Evolutionary conservation across 2,329 filamentous ascomycete species (phyloP).

Genomic region (Colletotrichum trifolii): DNA sequence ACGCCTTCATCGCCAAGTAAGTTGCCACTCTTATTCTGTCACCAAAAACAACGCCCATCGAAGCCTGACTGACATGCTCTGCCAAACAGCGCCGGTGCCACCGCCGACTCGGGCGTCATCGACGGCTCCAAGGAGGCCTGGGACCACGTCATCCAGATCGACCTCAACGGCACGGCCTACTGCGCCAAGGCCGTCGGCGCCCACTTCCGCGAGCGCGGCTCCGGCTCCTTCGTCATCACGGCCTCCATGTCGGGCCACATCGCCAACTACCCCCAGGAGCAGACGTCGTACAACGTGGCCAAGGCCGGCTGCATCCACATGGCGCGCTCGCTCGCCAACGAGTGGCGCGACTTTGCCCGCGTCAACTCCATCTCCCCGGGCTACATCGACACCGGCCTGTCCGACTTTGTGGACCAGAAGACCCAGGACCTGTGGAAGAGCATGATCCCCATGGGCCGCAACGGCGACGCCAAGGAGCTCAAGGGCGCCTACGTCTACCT

Average conservation of each 20-base stretch:
- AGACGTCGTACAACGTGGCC: conserved; percentile 74
- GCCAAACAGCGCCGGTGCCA: conserved; percentile 67
- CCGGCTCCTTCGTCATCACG: conserved; percentile 75
- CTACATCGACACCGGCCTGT: conserved; percentile 76
- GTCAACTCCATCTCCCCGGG: conserved; percentile 75
- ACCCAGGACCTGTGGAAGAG: conserved; percentile 78
- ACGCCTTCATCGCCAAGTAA: conserved; percentile 80
- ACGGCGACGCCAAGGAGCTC: conserved; percentile 75
- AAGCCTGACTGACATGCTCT: conserved; percentile 10
- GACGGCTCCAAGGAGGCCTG: conserved; percentile 76
- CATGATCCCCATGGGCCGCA: conserved; percentile 79
- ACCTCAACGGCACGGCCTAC: conserved; percentile 78
- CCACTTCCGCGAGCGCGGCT: conserved; percentile 72
- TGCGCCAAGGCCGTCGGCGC: conserved; percentile 72
- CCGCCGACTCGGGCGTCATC: conserved; percentile 74
- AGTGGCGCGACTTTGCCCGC: conserved; percentile 76
- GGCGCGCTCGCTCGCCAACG: conserved; percentile 64
- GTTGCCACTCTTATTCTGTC: conserved; percentile 46
- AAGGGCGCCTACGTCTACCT: conserved; percentile 85
- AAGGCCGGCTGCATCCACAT: conserved; percentile 66
- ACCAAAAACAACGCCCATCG: not conserved
- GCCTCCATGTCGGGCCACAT: conserved; percentile 78
- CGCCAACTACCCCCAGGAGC: conserved; percentile 76
- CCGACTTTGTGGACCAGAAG: conserved; percentile 71
- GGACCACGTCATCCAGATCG: conserved; percentile 71